Conservation (phyloP, 768 basidiomycete genomes). For the Pleurotus tuoliensis region DNA sequence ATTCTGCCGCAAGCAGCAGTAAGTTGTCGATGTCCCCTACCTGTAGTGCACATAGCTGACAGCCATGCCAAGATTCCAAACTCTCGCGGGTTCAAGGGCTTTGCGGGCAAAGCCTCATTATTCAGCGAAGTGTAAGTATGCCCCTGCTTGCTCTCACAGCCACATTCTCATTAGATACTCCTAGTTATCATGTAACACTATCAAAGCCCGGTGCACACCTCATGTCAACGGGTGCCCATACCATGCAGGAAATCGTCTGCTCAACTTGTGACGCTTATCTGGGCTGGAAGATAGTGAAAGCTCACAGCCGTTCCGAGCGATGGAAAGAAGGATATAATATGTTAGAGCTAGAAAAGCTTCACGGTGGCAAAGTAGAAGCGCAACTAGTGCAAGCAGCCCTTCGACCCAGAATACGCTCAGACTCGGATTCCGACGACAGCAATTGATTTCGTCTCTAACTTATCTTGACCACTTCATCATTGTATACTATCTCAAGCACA, state of each 20-base stretch:
- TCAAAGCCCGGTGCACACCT: constrained; percentile 47
- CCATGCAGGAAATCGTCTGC: constrained; percentile 55
- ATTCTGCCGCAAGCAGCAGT: constrained; percentile 38
- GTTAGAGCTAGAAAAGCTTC: constrained; percentile 53
- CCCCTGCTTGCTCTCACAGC: neutral
- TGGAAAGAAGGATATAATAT: constrained; percentile 63
- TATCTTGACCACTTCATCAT: neutral
- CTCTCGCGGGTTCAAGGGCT: constrained; percentile 49
- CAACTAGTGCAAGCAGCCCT: neutral
- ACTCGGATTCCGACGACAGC: constrained; percentile 32
- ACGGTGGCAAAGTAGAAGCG: constrained; percentile 1
- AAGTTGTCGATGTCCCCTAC: constrained; percentile 12
- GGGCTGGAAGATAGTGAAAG: constrained; percentile 63
- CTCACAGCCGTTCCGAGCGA: constrained; percentile 49
- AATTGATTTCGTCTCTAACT: constrained; percentile 5
- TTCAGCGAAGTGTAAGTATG: constrained; percentile 50
- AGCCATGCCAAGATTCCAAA: constrained; percentile 34
- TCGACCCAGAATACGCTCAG: constrained; percentile 20
- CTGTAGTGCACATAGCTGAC: neutral
- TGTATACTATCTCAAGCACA: constrained; percentile 4
- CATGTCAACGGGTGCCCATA: constrained; percentile 62
- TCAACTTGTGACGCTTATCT: constrained; percentile 45
- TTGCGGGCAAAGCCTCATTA: constrained; percentile 54
- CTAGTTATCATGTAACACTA: constrained; percentile 45
- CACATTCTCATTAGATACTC: neutral